A percentile compares a stretch with the other conserved stretches of the same genome.
Conservation (phyloP, 306 rosid species). For the Leucaena leucocephala region DNA sequence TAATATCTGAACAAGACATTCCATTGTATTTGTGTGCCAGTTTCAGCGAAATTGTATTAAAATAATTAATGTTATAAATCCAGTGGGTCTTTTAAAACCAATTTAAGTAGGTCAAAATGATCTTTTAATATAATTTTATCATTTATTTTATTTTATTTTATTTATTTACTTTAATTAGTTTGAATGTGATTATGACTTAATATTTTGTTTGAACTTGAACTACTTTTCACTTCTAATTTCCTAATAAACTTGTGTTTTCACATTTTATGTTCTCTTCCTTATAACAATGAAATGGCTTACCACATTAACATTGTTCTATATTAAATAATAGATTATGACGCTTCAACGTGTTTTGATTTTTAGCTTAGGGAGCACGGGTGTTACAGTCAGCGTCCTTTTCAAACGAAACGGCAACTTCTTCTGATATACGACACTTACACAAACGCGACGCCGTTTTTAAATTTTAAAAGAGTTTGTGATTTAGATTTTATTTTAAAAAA, state of each 20-base stretch:
- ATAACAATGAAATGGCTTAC: too few relatives aligned
- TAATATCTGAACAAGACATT: not conserved
- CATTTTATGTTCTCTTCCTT: too few relatives aligned
- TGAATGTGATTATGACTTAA: too few relatives aligned
- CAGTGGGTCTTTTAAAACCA: not conserved
- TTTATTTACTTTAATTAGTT: too few relatives aligned
- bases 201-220: too few relatives aligned
- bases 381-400: not conserved
- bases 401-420: not conserved
- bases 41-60: not conserved
- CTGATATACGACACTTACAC: slow-evolving; percentile 1
- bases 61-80: not conserved
- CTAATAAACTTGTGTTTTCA: too few relatives aligned
- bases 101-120: not conserved
- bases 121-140: too few relatives aligned
- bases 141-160: too few relatives aligned
- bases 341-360: not conserved
- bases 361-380: not conserved
- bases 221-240: too few relatives aligned
- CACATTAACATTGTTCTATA: too few relatives aligned
- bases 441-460: not conserved
- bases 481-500: too few relatives aligned
- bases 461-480: too few relatives aligned
- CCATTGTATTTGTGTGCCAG: not conserved
- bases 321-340: not conserved